Percentiles rank a stretch among this genome's conserved stretches.
Conservation (phyloP, 2,329 filamentous ascomycete species). For the Aureobasidium subglaciale region DNA sequence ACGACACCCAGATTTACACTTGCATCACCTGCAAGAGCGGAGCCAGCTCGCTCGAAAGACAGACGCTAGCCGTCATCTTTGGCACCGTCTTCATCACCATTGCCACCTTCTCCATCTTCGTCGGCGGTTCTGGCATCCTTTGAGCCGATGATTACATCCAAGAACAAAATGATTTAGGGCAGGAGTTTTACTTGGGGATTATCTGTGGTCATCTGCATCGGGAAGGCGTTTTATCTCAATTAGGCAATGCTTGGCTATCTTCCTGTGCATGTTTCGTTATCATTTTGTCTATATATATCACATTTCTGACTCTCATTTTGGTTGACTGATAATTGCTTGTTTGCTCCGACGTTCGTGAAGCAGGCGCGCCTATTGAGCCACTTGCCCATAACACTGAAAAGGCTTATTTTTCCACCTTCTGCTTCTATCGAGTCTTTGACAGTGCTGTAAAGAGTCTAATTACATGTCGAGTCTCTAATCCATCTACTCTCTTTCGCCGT, state of each 20-base stretch:
- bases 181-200: not conserved
- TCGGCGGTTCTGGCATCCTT: conserved; percentile 18
- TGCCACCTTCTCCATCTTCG: conserved; percentile 50
- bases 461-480: too few relatives aligned
- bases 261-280: not conserved
- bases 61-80: conserved; percentile 50
- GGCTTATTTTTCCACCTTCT: too few relatives aligned
- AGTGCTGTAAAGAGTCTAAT: too few relatives aligned
- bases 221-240: not conserved
- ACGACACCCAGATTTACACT: not conserved
- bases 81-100: conserved; percentile 51
- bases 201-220: not conserved
- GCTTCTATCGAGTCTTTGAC: too few relatives aligned
- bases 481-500: too few relatives aligned
- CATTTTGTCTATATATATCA: not conserved
- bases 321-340: not conserved
- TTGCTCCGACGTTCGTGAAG: not conserved
- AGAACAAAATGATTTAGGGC: too few relatives aligned
- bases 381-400: too few relatives aligned
- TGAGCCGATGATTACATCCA: not conserved
- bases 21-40: conserved; percentile 54
- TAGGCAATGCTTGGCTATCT: not conserved
- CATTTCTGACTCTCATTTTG: not conserved
- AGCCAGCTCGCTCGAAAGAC: conserved; percentile 45
- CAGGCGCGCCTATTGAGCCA: not conserved